Conservation (phyloP, 352 stramenopile species). For the Phytophthora vignae region DNA sequence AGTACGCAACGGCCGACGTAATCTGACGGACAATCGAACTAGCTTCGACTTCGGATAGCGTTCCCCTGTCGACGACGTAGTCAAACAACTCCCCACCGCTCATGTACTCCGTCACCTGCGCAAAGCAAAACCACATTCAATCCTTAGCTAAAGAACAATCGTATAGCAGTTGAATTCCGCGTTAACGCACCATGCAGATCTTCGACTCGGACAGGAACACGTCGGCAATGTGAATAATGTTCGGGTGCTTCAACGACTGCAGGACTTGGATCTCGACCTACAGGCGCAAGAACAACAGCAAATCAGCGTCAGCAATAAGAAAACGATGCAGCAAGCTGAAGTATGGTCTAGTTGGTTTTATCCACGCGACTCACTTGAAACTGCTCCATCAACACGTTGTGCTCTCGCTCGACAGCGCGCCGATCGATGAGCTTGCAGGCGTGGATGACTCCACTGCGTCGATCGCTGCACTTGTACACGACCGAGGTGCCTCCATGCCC, state of each 20-base stretch:
- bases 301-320: slow-evolving; percentile 1
- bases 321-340: neutral
- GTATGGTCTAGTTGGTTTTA: neutral
- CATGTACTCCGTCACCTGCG: slow-evolving; percentile 90
- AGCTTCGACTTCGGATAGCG: slow-evolving; percentile 87
- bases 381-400: slow-evolving; percentile 87
- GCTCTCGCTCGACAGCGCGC: slow-evolving; percentile 68
- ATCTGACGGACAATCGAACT: slow-evolving; percentile 90
- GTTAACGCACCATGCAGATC: slow-evolving; percentile 17
- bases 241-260: slow-evolving; percentile 89
- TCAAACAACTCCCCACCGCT: slow-evolving; percentile 91
- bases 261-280: slow-evolving; percentile 92
- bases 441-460: slow-evolving; percentile 54
- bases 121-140: slow-evolving; percentile 1
- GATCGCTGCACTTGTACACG: slow-evolving; percentile 84
- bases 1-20: slow-evolving; percentile 90
- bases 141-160: neutral
- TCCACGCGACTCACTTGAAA: slow-evolving; percentile 67
- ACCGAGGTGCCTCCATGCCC: slow-evolving; percentile 87
- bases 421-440: slow-evolving; percentile 93
- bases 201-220: slow-evolving; percentile 4
- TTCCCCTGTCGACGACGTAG: slow-evolving; percentile 92
- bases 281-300: slow-evolving; percentile 1
- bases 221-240: slow-evolving; percentile 92
- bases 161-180: neutral